Conservation (phyloP, 139 green algal species). For the Penium margaritaceum region DNA sequence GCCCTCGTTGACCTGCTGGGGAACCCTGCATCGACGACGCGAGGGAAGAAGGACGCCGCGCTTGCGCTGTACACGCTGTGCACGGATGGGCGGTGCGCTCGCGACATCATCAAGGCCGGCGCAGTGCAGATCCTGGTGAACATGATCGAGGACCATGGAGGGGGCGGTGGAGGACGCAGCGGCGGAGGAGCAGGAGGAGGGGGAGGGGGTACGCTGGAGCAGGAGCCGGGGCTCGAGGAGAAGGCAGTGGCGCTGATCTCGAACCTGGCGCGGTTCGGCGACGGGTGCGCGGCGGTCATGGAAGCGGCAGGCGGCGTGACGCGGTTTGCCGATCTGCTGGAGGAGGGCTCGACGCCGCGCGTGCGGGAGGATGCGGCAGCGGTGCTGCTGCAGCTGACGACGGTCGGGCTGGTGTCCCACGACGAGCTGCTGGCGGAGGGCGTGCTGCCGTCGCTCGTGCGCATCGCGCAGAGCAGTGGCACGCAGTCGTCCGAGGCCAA, state of each 20-base stretch:
- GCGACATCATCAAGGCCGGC: not conserved
- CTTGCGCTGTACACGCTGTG: slow-evolving; percentile 30
- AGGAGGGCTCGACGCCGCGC: not conserved
- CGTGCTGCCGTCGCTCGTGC: slow-evolving; percentile 18
- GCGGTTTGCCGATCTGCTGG: not conserved
- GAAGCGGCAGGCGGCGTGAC: not conserved
- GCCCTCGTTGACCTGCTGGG: slow-evolving; percentile 9
- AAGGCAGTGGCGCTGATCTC: slow-evolving; percentile 3
- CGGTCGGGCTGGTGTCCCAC: not conserved
- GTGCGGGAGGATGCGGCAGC: slow-evolving; percentile 12
- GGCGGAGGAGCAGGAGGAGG: no score
- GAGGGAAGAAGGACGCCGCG: slow-evolving; percentile 23
- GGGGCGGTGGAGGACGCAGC: no score
- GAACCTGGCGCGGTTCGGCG: slow-evolving; percentile 1
- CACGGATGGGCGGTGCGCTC: not conserved
- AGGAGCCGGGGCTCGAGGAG: slow-evolving; percentile 16
- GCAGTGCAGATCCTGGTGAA: slow-evolving; percentile 12
- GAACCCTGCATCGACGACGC: not conserved
- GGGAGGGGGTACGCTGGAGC: no score
- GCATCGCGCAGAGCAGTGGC: slow-evolving; percentile 23
- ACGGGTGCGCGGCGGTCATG: not conserved
- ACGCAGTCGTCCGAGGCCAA: slow-evolving; percentile 19
- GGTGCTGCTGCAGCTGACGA: slow-evolving; percentile 16
- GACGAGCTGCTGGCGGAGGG: slow-evolving; percentile 9
- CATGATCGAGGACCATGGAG: no score